A percentile compares a stretch with the other conserved stretches of the same genome.
These are phyloP conservation scores for Polyplosphaeria fusca DNA, from an alignment of 495 filamentous ascomycete species.

Conservation along the genomic window DNA sequence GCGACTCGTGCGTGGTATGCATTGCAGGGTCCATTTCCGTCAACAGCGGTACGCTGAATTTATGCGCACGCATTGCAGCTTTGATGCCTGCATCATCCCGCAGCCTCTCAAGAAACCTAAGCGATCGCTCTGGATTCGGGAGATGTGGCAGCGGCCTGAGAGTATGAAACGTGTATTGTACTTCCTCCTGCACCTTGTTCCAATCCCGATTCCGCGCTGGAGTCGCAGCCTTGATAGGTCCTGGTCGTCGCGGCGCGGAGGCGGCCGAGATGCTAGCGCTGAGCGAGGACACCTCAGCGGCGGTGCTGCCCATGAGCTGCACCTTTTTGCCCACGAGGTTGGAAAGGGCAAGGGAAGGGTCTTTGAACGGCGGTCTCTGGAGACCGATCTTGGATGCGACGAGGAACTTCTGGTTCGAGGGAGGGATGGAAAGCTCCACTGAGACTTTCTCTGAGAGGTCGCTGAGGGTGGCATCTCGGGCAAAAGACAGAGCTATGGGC, in stretches of 20 bases:
- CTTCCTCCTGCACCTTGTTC: conserved; percentile 53
- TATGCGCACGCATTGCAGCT: conserved; percentile 74
- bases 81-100: conserved; percentile 81
- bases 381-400: conserved; percentile 66
- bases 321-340: conserved; percentile 56
- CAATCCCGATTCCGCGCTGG: conserved; percentile 40
- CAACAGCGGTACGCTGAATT: conserved; percentile 79
- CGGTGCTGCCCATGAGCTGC: conserved; percentile 59
- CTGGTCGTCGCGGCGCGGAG: conserved; percentile 43
- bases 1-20: conserved; percentile 75
- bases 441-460: conserved; percentile 61
- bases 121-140: conserved; percentile 63
- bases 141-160: conserved; percentile 76
- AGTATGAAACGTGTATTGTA: conserved; percentile 75
- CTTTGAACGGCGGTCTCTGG: conserved; percentile 61
- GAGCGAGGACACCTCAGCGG: conserved; percentile 51
- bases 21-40: conserved; percentile 91
- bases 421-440: conserved; percentile 58
- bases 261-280: conserved; percentile 42
- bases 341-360: conserved; percentile 51
- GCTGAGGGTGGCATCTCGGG: conserved; percentile 50
- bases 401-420: conserved; percentile 71
- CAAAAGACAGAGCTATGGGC: conserved; percentile 45
- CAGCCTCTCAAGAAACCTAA: conserved; percentile 72
- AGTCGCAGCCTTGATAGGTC: conserved; percentile 41